Percentiles rank a stretch among this genome's conserved stretches.
phyloP scores from a whole-genome alignment of 2,329 filamentous ascomycete species.

The Fusarium ramigenum region DNA sequence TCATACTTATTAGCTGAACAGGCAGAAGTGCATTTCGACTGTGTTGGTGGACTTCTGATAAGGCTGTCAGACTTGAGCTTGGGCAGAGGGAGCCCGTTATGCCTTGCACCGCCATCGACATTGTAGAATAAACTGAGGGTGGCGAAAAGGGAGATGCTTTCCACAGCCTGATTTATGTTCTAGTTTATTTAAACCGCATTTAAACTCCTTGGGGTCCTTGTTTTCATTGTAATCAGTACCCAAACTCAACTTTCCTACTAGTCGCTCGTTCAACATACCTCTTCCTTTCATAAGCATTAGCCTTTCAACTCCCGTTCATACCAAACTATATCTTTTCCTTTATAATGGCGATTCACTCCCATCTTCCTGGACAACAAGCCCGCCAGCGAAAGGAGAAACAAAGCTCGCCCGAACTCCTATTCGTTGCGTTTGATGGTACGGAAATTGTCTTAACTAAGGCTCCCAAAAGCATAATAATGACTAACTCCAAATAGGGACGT shows the following conservation, averaged over 20 bases:
- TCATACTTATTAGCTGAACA: neutral
- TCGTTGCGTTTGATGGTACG: neutral
- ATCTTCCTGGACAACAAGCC: neutral
- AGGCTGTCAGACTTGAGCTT: neutral
- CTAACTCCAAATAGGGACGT: neutral
- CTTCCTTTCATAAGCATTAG: too few species aligned
- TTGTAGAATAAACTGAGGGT: neutral
- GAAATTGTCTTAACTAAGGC: too few species aligned
- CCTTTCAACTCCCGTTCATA: neutral
- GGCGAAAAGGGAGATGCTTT: neutral
- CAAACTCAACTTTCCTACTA: neutral
- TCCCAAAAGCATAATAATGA: fast-evolving
- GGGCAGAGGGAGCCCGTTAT: neutral
- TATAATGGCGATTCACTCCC: neutral
- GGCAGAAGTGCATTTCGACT: neutral
- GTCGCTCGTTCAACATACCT: neutral
- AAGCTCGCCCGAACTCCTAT: neutral
- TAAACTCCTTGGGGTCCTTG: too few species aligned
- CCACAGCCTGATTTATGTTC: neutral
- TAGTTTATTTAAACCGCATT: neutral
- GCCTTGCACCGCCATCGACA: neutral
- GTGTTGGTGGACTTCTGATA: neutral
- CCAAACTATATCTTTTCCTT: fast-evolving
- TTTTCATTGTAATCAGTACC: too few species aligned
- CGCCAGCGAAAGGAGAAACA: neutral